These are phyloP conservation scores for Leccinum pseudoinsigne DNA, from an alignment of 1,284 basidiomycete genomes.

Conservation along the genomic window DNA sequence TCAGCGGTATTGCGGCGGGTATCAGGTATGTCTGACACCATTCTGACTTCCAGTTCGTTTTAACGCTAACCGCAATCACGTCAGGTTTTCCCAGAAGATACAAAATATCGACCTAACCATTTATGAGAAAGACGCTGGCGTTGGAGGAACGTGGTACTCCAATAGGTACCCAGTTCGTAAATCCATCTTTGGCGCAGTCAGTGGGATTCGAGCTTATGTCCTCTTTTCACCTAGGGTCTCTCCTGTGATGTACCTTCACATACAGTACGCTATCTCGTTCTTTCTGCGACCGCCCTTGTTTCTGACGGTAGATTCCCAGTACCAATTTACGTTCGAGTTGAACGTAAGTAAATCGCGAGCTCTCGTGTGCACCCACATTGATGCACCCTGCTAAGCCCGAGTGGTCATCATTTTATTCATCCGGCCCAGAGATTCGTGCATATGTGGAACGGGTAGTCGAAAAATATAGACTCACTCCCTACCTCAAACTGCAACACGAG, in stretches of 20 bases:
- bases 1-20: conserved; percentile 40
- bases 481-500: conserved; percentile 55
- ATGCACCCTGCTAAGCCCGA: conserved; percentile 38
- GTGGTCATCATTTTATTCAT: conserved; percentile 61
- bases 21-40: conserved; percentile 40
- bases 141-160: conserved; percentile 60
- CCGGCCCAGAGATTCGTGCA: conserved; percentile 54
- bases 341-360: conserved; percentile 37
- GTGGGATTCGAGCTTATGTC: not conserved
- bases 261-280: conserved; percentile 35
- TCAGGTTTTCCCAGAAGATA: conserved; percentile 53
- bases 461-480: conserved; percentile 54
- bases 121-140: conserved; percentile 25
- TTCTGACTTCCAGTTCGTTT: not conserved
- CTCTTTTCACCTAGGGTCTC: not conserved
- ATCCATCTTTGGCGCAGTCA: too few relatives aligned
- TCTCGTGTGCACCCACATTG: not conserved
- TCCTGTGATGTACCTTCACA: conserved; percentile 54
- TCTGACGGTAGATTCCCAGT: conserved; percentile 36
- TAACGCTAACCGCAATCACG: not conserved
- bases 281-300: not conserved
- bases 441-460: conserved; percentile 57
- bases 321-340: conserved; percentile 55
- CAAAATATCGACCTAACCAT: conserved; percentile 55
- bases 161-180: conserved; percentile 38